phyloP scores from a whole-genome alignment of 108 stramenopile genomes.

The Poteriospumella lacustris region DNA sequence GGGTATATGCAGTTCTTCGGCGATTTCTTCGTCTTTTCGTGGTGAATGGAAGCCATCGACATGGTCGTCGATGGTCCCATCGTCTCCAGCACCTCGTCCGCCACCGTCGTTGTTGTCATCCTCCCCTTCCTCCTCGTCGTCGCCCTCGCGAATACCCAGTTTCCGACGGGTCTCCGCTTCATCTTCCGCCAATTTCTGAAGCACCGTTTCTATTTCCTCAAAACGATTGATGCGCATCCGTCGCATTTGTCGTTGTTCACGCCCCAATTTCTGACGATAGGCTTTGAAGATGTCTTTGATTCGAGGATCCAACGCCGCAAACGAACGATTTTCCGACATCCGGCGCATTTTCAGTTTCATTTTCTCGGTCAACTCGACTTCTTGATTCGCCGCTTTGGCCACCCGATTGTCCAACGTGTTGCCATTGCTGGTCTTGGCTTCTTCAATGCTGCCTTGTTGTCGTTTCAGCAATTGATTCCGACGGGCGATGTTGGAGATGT shows the following conservation, averaged over 20 bases:
- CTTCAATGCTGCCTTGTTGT: not conserved
- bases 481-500: not conserved
- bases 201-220: not conserved
- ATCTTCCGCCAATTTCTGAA: too few relatives aligned
- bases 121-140: not conserved
- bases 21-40: too few relatives aligned
- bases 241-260: not conserved
- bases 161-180: too few relatives aligned
- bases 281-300: not conserved
- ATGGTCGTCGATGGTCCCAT: not conserved
- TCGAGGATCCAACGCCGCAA: not conserved
- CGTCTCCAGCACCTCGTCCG: not conserved
- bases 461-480: not conserved
- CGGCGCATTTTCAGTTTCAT: not conserved
- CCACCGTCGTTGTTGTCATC: not conserved
- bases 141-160: not conserved
- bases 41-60: not conserved
- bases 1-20: too few relatives aligned
- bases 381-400: not conserved
- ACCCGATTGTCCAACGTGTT: slow-evolving; percentile 16
- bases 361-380: slow-evolving; percentile 1
- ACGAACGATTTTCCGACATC: not conserved
- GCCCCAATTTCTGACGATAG: not conserved
- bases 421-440: slow-evolving; percentile 15
- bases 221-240: not conserved